A percentile compares a stretch with the other conserved stretches of the same genome.
These are phyloP conservation scores for Limonium bicolor DNA, from an alignment of 148 eudicot genomes.

Conservation along the genomic window DNA sequence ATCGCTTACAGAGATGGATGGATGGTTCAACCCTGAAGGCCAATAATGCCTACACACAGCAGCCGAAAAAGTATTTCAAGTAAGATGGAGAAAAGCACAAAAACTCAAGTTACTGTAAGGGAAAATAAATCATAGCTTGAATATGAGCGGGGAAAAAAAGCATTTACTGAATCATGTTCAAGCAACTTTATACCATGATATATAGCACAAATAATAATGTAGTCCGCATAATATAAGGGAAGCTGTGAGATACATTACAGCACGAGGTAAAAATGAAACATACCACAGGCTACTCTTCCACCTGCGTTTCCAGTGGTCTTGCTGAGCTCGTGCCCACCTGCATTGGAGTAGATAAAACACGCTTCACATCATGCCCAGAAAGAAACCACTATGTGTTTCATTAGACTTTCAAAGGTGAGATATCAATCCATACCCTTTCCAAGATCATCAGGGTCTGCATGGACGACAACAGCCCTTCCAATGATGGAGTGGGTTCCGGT, in stretches of 20 bases:
- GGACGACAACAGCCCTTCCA: slow-evolving; percentile 98
- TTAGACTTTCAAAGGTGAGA: not conserved
- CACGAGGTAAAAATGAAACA: not conserved
- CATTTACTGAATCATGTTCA: not conserved
- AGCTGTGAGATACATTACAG: too few species aligned
- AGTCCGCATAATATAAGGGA: too few species aligned
- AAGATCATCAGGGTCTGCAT: slow-evolving; percentile 95
- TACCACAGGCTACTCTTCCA: slow-evolving; percentile 87
- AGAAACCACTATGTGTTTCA: not conserved
- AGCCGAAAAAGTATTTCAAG: too few species aligned
- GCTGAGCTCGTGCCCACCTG: slow-evolving; percentile 94
- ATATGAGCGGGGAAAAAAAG: not conserved
- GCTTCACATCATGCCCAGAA: not conserved
- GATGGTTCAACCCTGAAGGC: not conserved
- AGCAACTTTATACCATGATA: not conserved
- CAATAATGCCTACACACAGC: slow-evolving; percentile 6
- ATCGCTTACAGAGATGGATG: too few species aligned
- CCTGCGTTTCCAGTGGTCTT: slow-evolving; percentile 91
- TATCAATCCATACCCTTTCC: slow-evolving; percentile 47
- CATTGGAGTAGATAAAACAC: not conserved
- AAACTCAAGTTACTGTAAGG: not conserved
- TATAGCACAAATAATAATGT: not conserved
- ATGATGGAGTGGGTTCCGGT: slow-evolving; percentile 65
- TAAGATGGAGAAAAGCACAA: too few species aligned
- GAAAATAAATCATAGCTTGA: not conserved